These are phyloP conservation scores for Boeremia exigua DNA, from an alignment of 2,329 filamentous ascomycete genomes.

Conservation along the genomic window DNA sequence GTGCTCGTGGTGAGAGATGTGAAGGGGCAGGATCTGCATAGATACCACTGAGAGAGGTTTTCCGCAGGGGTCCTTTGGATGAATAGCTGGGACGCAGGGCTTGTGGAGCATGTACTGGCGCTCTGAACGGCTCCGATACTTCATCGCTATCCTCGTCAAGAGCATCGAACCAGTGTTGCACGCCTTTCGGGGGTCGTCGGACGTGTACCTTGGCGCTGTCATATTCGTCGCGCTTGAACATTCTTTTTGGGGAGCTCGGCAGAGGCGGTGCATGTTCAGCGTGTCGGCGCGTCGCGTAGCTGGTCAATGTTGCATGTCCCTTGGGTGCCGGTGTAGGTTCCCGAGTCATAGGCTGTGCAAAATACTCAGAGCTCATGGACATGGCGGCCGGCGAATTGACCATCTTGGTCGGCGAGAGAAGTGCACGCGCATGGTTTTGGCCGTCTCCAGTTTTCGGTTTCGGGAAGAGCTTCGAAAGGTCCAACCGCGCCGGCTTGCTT, in stretches of 20 bases:
- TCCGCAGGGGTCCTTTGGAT: conserved; percentile 22
- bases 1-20: conserved; percentile 19
- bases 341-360: conserved; percentile 41
- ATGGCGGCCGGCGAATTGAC: conserved; percentile 50
- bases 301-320: conserved; percentile 30
- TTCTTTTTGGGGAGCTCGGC: conserved; percentile 33
- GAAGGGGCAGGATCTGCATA: conserved; percentile 12
- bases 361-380: conserved; percentile 48
- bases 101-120: conserved; percentile 22
- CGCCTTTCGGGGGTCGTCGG: conserved; percentile 55
- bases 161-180: conserved; percentile 59
- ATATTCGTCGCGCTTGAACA: conserved; percentile 47
- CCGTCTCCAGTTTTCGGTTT: conserved; percentile 38
- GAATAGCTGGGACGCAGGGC: conserved; percentile 15
- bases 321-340: conserved; percentile 36
- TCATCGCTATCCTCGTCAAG: conserved; percentile 51
- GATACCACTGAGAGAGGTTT: conserved; percentile 28
- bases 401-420: conserved; percentile 49
- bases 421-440: conserved; percentile 20
- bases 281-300: conserved; percentile 30
- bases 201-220: conserved; percentile 57
- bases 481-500: conserved; percentile 47
- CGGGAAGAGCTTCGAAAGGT: conserved; percentile 53
- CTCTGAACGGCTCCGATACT: conserved; percentile 23
- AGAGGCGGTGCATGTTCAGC: conserved; percentile 19